phyloP scores from a whole-genome alignment of 768 basidiomycete genomes.

The Gyrodon lividus region DNA sequence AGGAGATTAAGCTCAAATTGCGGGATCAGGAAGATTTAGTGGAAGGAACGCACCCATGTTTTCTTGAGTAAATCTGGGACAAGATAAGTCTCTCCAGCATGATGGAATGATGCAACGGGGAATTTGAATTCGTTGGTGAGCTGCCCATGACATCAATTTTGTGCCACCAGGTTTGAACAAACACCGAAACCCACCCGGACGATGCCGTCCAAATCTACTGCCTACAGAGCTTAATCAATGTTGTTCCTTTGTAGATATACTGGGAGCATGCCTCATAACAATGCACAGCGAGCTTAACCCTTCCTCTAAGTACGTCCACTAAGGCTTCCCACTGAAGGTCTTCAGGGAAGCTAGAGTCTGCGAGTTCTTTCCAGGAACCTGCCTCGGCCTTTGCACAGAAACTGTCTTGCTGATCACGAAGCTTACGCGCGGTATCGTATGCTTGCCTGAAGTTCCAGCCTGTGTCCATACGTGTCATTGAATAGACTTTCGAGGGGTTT shows the following conservation, averaged over 20 bases:
- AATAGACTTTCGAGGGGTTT: conserved; percentile 40
- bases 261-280: conserved; percentile 35
- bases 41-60: conserved; percentile 47
- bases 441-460: conserved; percentile 80
- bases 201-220: conserved; percentile 71
- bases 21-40: background rate
- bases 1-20: background rate
- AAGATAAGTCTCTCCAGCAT: conserved; percentile 80
- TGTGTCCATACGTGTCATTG: conserved; percentile 68
- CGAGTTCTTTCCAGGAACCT: conserved; percentile 38
- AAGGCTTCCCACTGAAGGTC: conserved; percentile 77
- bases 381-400: conserved; percentile 65
- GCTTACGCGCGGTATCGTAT: conserved; percentile 68
- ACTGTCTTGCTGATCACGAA: conserved; percentile 67
- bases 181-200: conserved; percentile 52
- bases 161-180: background rate
- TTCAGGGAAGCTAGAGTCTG: conserved; percentile 44
- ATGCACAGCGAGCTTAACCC: conserved; percentile 50
- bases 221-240: conserved; percentile 25
- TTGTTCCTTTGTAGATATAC: background rate
- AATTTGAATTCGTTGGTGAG: conserved; percentile 85
- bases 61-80: conserved; percentile 75
- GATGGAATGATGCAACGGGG: conserved; percentile 73
- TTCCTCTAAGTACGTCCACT: conserved; percentile 74
- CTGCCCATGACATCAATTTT: conserved; percentile 29